A percentile compares a stretch with the other conserved stretches of the same genome.
Conservation (phyloP, 1,284 basidiomycete species). For the Coniferiporia sulphurascens region DNA sequence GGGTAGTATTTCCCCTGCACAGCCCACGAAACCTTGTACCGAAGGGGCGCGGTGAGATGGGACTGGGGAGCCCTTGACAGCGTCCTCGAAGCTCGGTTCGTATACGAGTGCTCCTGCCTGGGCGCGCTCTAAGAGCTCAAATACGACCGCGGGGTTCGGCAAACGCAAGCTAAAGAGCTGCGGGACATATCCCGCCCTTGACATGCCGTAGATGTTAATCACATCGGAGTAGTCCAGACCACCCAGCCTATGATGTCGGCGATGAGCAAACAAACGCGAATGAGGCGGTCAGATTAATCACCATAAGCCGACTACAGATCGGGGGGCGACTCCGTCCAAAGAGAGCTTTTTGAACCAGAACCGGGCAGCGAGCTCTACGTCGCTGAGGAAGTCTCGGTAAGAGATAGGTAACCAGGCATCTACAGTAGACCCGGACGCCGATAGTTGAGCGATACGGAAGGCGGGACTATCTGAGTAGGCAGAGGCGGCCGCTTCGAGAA, state of each 20-base stretch:
- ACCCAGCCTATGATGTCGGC: constrained; percentile 45
- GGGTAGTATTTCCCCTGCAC: constrained; percentile 37
- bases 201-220: constrained; percentile 65
- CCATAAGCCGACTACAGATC: constrained; percentile 66
- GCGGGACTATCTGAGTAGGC: constrained; percentile 40
- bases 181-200: constrained; percentile 65
- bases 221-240: constrained; percentile 65
- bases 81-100: constrained; percentile 42
- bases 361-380: constrained; percentile 49
- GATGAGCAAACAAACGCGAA: constrained; percentile 2
- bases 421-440: constrained; percentile 30
- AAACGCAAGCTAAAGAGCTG: constrained; percentile 69
- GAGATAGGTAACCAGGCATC: constrained; percentile 45
- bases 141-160: constrained; percentile 60
- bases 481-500: constrained; percentile 43
- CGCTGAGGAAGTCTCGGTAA: constrained; percentile 47
- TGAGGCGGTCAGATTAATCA: constrained; percentile 29
- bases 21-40: constrained; percentile 33
- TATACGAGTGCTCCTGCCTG: constrained; percentile 56
- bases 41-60: constrained; percentile 42
- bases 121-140: constrained; percentile 55
- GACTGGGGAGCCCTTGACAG: constrained; percentile 39
- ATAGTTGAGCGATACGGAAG: constrained; percentile 44
- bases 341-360: constrained; percentile 49
- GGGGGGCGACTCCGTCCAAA: constrained; percentile 37